phyloP scores from a whole-genome alignment of 176 grass and related monocot genomes.

The Canna indica region DNA sequence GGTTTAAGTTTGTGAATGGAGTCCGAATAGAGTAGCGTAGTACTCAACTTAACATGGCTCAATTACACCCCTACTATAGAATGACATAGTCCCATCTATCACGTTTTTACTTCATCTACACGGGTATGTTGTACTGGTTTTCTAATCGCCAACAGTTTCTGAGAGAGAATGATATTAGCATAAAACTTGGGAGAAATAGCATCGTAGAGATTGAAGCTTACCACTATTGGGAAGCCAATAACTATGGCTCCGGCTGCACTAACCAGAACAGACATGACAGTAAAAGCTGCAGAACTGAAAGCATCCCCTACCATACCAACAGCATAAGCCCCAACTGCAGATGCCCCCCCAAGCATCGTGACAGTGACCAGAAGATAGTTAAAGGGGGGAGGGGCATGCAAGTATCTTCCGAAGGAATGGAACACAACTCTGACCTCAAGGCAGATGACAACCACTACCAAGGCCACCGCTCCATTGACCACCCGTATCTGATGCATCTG shows the following conservation, averaged over 20 bases:
- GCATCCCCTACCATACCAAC: conserved; percentile 79
- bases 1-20: no score
- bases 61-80: no score
- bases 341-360: conserved; percentile 71
- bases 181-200: background rate
- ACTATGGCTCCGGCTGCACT: conserved; percentile 76
- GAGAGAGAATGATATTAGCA: background rate
- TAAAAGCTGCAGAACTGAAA: conserved; percentile 59
- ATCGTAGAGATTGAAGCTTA: conserved; percentile 29
- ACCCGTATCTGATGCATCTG: conserved; percentile 66
- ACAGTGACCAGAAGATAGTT: conserved; percentile 95
- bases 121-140: no score
- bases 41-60: no score
- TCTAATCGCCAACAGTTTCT: background rate
- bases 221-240: conserved; percentile 77
- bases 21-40: no score
- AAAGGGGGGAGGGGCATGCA: conserved; percentile 74
- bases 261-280: conserved; percentile 46
- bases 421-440: conserved; percentile 89
- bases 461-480: conserved; percentile 57
- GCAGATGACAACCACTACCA: conserved; percentile 74
- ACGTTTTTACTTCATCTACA: no score
- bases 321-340: conserved; percentile 59
- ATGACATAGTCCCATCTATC: no score
- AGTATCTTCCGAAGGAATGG: conserved; percentile 70